These are phyloP conservation scores for Yarrowia galli DNA, from an alignment of 1,139 yeast species.

Conservation along the genomic window DNA sequence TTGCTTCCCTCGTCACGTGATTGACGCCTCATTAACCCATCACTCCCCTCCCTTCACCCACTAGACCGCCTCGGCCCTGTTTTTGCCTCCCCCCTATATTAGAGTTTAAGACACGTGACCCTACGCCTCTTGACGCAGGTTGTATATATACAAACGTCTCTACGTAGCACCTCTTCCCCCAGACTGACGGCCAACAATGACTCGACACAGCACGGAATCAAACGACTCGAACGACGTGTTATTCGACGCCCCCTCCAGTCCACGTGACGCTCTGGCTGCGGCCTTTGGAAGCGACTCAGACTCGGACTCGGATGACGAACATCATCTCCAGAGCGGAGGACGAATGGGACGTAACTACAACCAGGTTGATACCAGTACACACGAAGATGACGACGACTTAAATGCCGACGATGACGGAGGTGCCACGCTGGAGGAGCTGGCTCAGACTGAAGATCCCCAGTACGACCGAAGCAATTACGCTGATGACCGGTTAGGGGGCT, in stretches of 20 bases:
- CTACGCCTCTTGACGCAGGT: slow-evolving; percentile 5
- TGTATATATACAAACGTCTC: slow-evolving; percentile 2
- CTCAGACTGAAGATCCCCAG: slow-evolving; percentile 37
- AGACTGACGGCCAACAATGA: slow-evolving; percentile 2
- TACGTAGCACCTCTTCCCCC: not conserved
- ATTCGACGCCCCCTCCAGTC: slow-evolving; percentile 36
- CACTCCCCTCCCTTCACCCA: not conserved
- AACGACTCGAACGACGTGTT: slow-evolving; percentile 34
- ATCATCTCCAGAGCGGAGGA: slow-evolving; percentile 39
- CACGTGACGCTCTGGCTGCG: slow-evolving; percentile 43
- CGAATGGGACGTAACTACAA: slow-evolving; percentile 26
- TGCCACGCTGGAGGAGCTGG: slow-evolving; percentile 40
- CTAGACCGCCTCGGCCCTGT: not conserved
- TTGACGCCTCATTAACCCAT: not conserved
- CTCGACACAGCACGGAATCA: slow-evolving; percentile 36
- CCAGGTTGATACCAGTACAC: slow-evolving; percentile 22
- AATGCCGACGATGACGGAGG: slow-evolving; percentile 40
- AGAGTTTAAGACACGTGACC: slow-evolving; percentile 25
- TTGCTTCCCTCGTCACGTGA: not conserved
- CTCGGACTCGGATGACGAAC: slow-evolving; percentile 45
- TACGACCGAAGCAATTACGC: slow-evolving; percentile 37
- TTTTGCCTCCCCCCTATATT: not conserved
- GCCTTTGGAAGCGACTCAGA: slow-evolving; percentile 44
- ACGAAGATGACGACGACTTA: slow-evolving; percentile 40
- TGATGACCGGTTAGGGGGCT: slow-evolving; percentile 33